Percentiles rank a stretch among this genome's conserved stretches.
These are phyloP conservation scores for Populus deltoides DNA, from an alignment of 345 rosid species.

Conservation along the genomic window DNA sequence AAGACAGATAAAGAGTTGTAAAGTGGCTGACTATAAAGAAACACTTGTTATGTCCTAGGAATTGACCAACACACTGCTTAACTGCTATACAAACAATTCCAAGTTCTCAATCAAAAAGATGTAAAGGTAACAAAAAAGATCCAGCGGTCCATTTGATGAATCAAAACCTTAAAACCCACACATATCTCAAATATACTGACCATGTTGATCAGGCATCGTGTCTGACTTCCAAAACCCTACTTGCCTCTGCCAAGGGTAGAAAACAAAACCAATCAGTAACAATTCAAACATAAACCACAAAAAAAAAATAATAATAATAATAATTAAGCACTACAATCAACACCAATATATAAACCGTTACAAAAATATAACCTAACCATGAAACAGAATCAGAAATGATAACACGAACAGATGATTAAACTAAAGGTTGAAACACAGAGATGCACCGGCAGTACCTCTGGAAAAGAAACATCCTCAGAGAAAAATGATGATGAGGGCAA, in stretches of 20 bases:
- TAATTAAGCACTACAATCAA: not conserved
- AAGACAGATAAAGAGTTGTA: not conserved
- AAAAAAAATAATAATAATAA: not conserved
- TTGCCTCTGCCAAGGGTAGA: conserved; percentile 36
- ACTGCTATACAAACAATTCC: not conserved
- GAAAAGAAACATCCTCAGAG: conserved; percentile 29
- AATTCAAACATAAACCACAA: not conserved
- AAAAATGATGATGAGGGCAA: conserved; percentile 33
- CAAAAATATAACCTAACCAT: not conserved
- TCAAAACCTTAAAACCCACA: not conserved
- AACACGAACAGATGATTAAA: not conserved
- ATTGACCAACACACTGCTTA: not conserved
- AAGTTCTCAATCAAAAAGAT: not conserved
- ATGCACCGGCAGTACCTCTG: conserved; percentile 31
- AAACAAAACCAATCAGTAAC: conserved; percentile 7
- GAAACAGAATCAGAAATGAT: not conserved
- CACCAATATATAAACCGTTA: not conserved
- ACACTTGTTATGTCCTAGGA: not conserved
- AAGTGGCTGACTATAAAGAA: not conserved
- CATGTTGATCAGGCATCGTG: conserved; percentile 29
- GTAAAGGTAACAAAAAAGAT: not conserved
- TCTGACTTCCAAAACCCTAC: conserved; percentile 49
- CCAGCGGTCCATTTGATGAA: not conserved
- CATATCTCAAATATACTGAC: conserved; percentile 28
- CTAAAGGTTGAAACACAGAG: not conserved